These are phyloP conservation scores for Nitzschia palea DNA, from an alignment of 108 stramenopile species.

Conservation along the genomic window DNA sequence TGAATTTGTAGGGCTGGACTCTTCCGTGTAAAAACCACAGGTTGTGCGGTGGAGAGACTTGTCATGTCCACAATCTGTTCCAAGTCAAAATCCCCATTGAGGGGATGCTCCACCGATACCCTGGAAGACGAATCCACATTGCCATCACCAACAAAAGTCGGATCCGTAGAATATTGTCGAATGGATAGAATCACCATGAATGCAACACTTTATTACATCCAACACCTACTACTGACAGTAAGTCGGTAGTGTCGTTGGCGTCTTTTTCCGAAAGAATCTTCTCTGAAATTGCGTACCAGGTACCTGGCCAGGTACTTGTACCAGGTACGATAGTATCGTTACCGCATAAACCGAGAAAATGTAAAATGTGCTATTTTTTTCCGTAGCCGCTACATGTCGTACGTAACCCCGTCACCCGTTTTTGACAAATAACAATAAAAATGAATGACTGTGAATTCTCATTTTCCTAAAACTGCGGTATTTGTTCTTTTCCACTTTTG, in stretches of 20 bases:
- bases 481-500: too few relatives aligned
- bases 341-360: too few relatives aligned
- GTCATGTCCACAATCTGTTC: conserved; percentile 13
- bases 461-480: too few relatives aligned
- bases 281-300: background rate
- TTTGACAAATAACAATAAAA: too few relatives aligned
- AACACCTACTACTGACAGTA: background rate
- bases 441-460: too few relatives aligned
- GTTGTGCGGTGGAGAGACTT: conserved; percentile 7
- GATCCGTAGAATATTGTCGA: conserved; percentile 21
- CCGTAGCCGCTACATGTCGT: too few relatives aligned
- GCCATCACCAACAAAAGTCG: background rate
- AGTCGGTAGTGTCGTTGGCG: background rate
- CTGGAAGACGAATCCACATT: background rate
- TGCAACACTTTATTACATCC: background rate
- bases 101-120: background rate
- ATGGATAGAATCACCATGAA: conserved; percentile 6
- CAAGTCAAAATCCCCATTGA: background rate
- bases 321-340: background rate
- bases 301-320: background rate
- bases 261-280: background rate
- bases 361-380: too few relatives aligned
- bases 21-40: conserved; percentile 16
- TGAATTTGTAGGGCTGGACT: conserved; percentile 2
- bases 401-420: too few relatives aligned